These are phyloP conservation scores for Thelephora aurantiotincta DNA, from an alignment of 768 basidiomycete species.

Conservation along the genomic window DNA sequence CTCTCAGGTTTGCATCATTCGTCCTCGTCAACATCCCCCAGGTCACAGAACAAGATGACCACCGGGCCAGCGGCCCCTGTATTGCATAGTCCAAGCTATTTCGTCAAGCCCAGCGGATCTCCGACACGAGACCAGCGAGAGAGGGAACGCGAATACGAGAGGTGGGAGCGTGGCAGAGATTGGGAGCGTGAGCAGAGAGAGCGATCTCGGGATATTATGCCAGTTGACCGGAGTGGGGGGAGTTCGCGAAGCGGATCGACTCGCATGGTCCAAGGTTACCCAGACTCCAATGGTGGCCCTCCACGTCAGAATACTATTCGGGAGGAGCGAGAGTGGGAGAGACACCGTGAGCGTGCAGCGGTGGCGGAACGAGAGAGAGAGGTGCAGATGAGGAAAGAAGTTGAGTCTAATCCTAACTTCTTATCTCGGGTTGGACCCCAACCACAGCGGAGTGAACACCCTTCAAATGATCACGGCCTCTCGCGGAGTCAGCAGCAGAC, in stretches of 20 bases:
- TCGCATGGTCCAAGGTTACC: not conserved
- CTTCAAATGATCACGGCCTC: conserved; percentile 8
- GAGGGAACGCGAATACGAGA: conserved; percentile 10
- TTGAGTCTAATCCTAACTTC: conserved; percentile 4
- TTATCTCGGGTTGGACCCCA: conserved; percentile 8
- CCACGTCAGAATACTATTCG: conserved; percentile 5
- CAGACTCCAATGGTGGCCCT: conserved; percentile 7
- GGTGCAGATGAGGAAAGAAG: conserved; percentile 7
- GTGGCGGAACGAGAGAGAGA: conserved; percentile 18
- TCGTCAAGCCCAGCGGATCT: not conserved
- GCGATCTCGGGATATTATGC: conserved; percentile 9
- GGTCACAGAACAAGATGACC: conserved; percentile 5
- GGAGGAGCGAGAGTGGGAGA: conserved; percentile 19
- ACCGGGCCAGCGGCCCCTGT: conserved; percentile 2
- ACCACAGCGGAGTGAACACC: conserved; percentile 6
- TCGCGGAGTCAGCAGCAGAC: conserved; percentile 12
- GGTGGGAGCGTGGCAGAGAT: conserved; percentile 8
- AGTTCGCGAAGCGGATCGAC: conserved; percentile 8
- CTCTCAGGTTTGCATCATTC: not conserved
- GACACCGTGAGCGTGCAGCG: conserved; percentile 19
- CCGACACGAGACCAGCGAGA: conserved; percentile 2
- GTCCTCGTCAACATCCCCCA: not conserved
- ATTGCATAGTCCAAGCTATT: conserved; percentile 4
- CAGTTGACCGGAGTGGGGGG: conserved; percentile 8
- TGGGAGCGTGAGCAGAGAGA: conserved; percentile 12